Evolutionary conservation across 2,329 filamentous ascomycete genomes (phyloP).

Genomic region (Cercospora citrullina): DNA sequence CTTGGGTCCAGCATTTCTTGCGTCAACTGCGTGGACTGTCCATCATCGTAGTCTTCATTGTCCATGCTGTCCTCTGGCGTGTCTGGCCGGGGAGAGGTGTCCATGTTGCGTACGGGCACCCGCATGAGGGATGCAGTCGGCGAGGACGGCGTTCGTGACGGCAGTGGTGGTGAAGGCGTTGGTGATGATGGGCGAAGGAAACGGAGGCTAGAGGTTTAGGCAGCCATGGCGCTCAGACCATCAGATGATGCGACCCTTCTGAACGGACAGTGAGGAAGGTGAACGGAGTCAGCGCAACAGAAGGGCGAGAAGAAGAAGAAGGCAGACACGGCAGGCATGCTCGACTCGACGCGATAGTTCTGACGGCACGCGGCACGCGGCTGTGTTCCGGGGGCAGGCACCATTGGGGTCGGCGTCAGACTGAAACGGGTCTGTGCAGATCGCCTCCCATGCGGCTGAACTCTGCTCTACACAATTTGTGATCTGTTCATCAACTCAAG

Average conservation of each 20-base stretch:
- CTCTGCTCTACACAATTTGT: neutral
- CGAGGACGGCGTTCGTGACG: neutral
- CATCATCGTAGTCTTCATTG: slow-evolving; percentile 31
- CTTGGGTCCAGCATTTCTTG: slow-evolving; percentile 73
- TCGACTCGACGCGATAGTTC: neutral
- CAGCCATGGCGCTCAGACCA: neutral
- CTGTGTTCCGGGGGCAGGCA: neutral
- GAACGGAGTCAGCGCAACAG: neutral
- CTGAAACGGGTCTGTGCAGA: neutral
- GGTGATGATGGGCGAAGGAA: neutral
- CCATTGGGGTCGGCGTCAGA: neutral
- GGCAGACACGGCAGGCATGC: neutral
- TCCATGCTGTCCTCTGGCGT: neutral
- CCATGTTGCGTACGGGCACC: neutral
- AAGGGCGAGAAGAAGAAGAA: neutral
- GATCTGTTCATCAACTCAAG: neutral
- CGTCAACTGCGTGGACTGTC: slow-evolving; percentile 55
- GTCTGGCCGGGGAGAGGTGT: neutral
- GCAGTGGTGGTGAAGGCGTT: neutral
- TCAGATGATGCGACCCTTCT: neutral
- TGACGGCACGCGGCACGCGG: neutral
- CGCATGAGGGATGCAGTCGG: neutral
- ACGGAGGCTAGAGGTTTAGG: neutral
- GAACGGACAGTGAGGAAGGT: neutral
- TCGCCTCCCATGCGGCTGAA: neutral